Evolutionary conservation across 306 rosid species (phyloP), one percentile per base, ranked within the genome.

Genomic region (Arachis hypogaea): DNA sequence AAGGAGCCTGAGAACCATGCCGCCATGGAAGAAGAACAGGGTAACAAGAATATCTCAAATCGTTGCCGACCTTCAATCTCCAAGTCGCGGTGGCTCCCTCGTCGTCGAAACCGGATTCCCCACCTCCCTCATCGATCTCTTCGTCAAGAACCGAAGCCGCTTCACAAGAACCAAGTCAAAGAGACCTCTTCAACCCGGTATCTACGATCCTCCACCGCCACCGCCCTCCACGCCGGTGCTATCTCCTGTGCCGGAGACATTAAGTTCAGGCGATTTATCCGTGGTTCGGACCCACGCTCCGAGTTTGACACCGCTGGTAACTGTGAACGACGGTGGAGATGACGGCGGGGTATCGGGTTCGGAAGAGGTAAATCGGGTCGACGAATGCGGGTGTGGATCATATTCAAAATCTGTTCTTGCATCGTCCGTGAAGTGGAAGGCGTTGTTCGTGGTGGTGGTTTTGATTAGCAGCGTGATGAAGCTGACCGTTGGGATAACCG

Each of bases 91-190:
- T 2, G 77, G 82, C 16, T 89, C 98, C 0, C 89, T 93, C 0
- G 92, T 93, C 72, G 96, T 93, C 6, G 79, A 91, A 58, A 93
- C 98, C 28, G 98, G 98, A 5, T 93, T 93, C 57, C 98, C 98
- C 18, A 81, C 98, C 11, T 93, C 98, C n/a, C 89, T 93, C 52
- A 81, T 93, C 71, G 97, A 93, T 44, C 97, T 93, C 72, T 85
- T 93, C 79, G 90, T 89, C 63, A 89, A 91, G 81, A 93, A 93
- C 75, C 90, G 92, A 1, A 86, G 69, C 68, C 90, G 92, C 1
- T 69, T 91, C 68, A 69, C 18, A 7, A 88, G 81, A 9, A 54
- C 80, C n/a, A 73, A 40, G 6, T 11, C 33, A 6, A 72, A 9
- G 11, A 73, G 22, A 60, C 72, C 68, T 3, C 2, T 14, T 3